Evolutionary conservation across 1,139 yeast genomes (phyloP), one percentile per base, ranked within the genome.

Genomic region (Debaryomyces psychrophilus): DNA sequence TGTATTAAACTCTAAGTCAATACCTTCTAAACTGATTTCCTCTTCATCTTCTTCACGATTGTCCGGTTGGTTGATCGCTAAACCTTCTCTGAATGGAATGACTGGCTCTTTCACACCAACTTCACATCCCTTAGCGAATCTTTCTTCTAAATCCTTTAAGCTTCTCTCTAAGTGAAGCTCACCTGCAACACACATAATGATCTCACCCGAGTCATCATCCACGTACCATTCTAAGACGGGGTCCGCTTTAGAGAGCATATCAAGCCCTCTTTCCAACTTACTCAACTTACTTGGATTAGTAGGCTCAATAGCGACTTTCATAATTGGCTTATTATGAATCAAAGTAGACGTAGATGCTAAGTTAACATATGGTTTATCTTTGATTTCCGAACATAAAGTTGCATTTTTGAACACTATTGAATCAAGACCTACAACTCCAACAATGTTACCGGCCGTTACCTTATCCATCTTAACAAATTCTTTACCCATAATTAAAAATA

Each of bases 381-480:
- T 74, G 58, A 51, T 75, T 55, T 67, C 59, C 0, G 76, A 64
- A 14, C 87, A 76, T 38, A 93, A 65, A 0, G 99, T 90, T 42
- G 96, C 99, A 60, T 85, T 89, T 64, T 95, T 95, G 53, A 93
- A 68, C 25, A 93, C 79, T 44, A 82, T 82, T 8, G 88, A 87
- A 17, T 87, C 97, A 35, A 95, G 74, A 0, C 99, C 99, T 23
- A 90, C 95, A 44, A 95, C 86, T 41, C 98, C 99, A 6, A 90
- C 95, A 53, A 95, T 90, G 55, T 88, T 90, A 29, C 99, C 99
- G 1, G 98, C 95, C 1, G 97, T 97, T 3, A 93, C 97, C 9
- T 76, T 77, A 26, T 85, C 78, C 56, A 95, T 74, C 9, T 90
- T 76, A 2, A 90, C 83, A 45, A 93, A 73, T 51, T 93, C 98